Conservation (phyloP, 176 grass and related monocot genomes). For the Themeda triandra region DNA sequence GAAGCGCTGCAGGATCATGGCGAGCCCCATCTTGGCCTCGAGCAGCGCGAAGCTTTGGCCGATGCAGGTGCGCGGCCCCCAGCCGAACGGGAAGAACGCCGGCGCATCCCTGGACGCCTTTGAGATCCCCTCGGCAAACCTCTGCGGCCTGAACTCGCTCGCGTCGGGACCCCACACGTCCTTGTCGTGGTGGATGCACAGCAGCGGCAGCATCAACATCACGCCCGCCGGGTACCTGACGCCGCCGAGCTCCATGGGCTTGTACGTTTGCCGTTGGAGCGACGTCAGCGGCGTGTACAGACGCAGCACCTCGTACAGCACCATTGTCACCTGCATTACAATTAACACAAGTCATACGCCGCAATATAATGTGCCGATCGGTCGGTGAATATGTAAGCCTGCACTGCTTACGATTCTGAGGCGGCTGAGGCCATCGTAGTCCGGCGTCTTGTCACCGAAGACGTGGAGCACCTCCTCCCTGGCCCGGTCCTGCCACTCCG, state of each 20-base stretch:
- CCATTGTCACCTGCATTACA: conserved; percentile 60
- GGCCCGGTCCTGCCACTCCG: conserved; percentile 69
- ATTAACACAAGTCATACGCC: background rate
- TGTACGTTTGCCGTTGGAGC: conserved; percentile 31
- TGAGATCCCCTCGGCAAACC: conserved; percentile 61
- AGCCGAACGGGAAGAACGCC: conserved; percentile 62
- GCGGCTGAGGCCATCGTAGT: conserved; percentile 57
- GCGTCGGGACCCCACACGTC: conserved; percentile 61
- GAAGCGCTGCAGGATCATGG: conserved; percentile 73
- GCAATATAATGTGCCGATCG: background rate
- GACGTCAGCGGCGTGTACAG: conserved; percentile 47
- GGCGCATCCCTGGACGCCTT: conserved; percentile 53
- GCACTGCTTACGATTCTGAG: conserved; percentile 49
- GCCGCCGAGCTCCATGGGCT: conserved; percentile 47
- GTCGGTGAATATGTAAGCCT: too few relatives aligned
- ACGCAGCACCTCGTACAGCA: conserved; percentile 76
- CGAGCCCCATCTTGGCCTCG: conserved; percentile 70
- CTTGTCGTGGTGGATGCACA: conserved; percentile 60
- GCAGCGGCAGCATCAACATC: conserved; percentile 38
- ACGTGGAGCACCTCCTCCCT: conserved; percentile 59
- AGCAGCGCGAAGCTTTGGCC: conserved; percentile 76
- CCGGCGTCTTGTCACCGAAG: conserved; percentile 43
- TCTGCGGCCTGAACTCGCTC: conserved; percentile 62
- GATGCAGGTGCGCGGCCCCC: conserved; percentile 69
- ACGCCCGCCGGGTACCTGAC: conserved; percentile 52